phyloP scores from a whole-genome alignment of 1,139 yeast genomes.

The Chernovozyma aurita region DNA sequence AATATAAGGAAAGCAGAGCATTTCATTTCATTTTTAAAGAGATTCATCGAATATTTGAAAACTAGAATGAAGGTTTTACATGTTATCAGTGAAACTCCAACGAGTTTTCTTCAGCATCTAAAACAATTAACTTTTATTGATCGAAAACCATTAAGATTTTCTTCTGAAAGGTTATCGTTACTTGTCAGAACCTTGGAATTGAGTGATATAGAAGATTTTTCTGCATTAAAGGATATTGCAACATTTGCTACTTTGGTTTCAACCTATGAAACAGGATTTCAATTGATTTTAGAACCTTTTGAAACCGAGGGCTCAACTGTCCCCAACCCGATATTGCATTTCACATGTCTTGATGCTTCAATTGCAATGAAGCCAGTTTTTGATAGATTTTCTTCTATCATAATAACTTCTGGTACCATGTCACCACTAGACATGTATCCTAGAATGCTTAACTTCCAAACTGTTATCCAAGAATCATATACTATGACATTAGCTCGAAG shows the following conservation, averaged over 20 bases:
- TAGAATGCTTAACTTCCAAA: slow-evolving; percentile 89
- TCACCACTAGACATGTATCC: slow-evolving; percentile 99
- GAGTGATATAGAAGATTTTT: slow-evolving; percentile 83
- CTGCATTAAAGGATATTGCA: slow-evolving; percentile 91
- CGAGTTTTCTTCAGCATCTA: slow-evolving; percentile 84
- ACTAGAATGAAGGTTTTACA: slow-evolving; percentile 97
- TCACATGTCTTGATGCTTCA: slow-evolving; percentile 94
- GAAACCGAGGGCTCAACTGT: slow-evolving; percentile 97
- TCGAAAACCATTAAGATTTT: slow-evolving; percentile 82
- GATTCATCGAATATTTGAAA: slow-evolving; percentile 90
- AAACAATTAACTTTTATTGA: slow-evolving; percentile 92
- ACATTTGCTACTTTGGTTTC: slow-evolving; percentile 95
- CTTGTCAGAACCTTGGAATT: slow-evolving; percentile 86
- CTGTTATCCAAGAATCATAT: slow-evolving; percentile 91
- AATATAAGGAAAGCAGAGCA: slow-evolving; percentile 96
- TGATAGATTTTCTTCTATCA: slow-evolving; percentile 89
- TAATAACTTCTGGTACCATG: slow-evolving; percentile 95
- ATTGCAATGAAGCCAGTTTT: slow-evolving; percentile 97
- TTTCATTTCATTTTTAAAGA: slow-evolving; percentile 83
- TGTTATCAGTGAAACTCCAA: slow-evolving; percentile 95
- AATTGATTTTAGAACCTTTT: slow-evolving; percentile 87
- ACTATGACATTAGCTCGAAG: slow-evolving; percentile 93
- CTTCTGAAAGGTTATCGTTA: slow-evolving; percentile 85
- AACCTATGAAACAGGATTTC: slow-evolving; percentile 91
- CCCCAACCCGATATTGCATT: slow-evolving; percentile 93